Percentiles rank a stretch among this genome's conserved stretches.
Conservation (phyloP, 441 rosid species). For the Pelargonium australe region DNA sequence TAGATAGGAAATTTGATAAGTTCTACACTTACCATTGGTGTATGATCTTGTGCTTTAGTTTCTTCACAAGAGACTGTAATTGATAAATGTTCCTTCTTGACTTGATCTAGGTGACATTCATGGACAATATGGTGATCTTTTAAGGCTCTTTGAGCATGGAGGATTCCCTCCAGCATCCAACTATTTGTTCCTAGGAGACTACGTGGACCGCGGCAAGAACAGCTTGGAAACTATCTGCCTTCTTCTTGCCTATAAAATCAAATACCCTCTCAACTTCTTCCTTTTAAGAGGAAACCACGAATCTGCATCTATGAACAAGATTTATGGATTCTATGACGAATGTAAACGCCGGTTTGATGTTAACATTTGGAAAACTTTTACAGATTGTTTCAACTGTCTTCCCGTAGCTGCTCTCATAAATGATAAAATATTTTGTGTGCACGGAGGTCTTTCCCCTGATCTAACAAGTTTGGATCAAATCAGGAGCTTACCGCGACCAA, state of each 20-base stretch:
- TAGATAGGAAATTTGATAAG: not conserved
- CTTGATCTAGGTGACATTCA: constrained; percentile 54
- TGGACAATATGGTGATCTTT: constrained; percentile 55
- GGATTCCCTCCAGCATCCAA: constrained; percentile 62
- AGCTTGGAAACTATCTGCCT: constrained; percentile 71
- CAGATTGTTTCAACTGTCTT: constrained; percentile 68
- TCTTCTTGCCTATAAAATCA: constrained; percentile 58
- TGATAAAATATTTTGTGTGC: constrained; percentile 72
- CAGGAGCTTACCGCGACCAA: constrained; percentile 48
- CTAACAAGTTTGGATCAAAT: constrained; percentile 49
- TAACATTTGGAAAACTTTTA: constrained; percentile 56
- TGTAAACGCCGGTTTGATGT: constrained; percentile 66
- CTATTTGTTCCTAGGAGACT: constrained; percentile 62
- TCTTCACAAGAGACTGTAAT: not conserved
- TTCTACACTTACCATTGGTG: not conserved
- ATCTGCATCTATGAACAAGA: constrained; percentile 59
- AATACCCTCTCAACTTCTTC: constrained; percentile 69
- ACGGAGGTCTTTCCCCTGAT: constrained; percentile 72
- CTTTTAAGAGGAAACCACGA: constrained; percentile 64
- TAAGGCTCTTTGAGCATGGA: constrained; percentile 63
- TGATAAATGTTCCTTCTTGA: not conserved
- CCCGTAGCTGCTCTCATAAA: constrained; percentile 66
- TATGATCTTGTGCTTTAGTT: not conserved
- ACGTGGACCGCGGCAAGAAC: constrained; percentile 74
- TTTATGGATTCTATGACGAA: constrained; percentile 70